Percentiles rank a stretch among this genome's conserved stretches.
Conservation (phyloP, 1,139 yeast genomes). For the Debaryomyces sp. region DNA sequence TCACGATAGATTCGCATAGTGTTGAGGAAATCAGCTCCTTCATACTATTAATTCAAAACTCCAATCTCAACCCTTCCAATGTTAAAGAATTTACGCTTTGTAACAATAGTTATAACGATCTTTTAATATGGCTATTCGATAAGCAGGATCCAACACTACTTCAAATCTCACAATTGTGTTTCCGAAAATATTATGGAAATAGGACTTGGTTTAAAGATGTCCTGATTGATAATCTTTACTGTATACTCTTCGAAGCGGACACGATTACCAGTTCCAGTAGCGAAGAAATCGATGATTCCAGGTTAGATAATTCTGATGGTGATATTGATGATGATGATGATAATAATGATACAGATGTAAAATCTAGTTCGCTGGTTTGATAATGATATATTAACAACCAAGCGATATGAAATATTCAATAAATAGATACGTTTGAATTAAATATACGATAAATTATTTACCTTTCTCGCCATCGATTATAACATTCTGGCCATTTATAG, state of each 20-base stretch:
- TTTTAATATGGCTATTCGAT: conserved; percentile 24
- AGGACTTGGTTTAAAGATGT: conserved; percentile 4
- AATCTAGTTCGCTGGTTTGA: background rate
- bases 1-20: background rate
- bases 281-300: background rate
- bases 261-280: conserved; percentile 1
- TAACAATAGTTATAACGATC: conserved; percentile 17
- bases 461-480: conserved; percentile 17
- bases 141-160: conserved; percentile 4
- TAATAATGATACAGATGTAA: background rate
- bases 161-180: conserved; percentile 5
- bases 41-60: background rate
- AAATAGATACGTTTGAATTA: background rate
- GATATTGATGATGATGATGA: background rate
- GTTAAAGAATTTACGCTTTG: background rate
- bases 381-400: background rate
- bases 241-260: conserved; percentile 7
- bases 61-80: background rate
- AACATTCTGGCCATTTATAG: conserved; percentile 45
- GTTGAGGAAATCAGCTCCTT: conserved; percentile 1
- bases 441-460: background rate
- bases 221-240: conserved; percentile 5
- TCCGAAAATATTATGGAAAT: conserved; percentile 14
- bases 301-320: background rate
- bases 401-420: background rate